These are phyloP conservation scores for Limnanthes douglasii DNA, from an alignment of 345 rosid species.

Conservation along the genomic window DNA sequence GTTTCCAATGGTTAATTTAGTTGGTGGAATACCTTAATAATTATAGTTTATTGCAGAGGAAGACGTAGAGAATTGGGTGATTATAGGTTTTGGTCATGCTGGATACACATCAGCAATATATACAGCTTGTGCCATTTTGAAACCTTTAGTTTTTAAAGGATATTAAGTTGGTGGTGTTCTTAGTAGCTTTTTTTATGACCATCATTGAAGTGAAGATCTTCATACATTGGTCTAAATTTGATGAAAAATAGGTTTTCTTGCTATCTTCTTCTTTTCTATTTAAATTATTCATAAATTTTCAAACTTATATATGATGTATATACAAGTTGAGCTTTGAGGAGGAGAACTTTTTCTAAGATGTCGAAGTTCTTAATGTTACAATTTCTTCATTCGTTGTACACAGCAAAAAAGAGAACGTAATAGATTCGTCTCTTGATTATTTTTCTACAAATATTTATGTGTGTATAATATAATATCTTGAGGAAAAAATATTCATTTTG, in stretches of 20 bases:
- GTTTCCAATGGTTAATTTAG: neutral
- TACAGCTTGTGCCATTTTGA: constrained; percentile 97
- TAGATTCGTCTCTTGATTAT: constrained; percentile 10
- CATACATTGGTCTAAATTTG: constrained; percentile 92
- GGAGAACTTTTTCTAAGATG: constrained; percentile 90
- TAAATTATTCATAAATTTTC: neutral
- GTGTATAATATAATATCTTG: too few relatives aligned
- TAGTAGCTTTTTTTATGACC: constrained; percentile 94
- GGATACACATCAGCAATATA: constrained; percentile 96
- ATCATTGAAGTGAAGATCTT: constrained; percentile 97
- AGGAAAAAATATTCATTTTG: too few relatives aligned
- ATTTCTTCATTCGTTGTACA: constrained; percentile 57
- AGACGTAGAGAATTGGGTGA: constrained; percentile 74
- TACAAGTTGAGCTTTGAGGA: constrained; percentile 98
- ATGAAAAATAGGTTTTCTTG: constrained; percentile 86
- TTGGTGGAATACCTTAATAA: neutral
- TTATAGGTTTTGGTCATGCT: constrained; percentile 94
- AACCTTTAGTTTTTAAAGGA: constrained; percentile 92
- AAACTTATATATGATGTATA: constrained; percentile 47
- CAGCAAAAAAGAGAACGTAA: constrained; percentile 84
- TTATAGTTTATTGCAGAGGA: constrained; percentile 27
- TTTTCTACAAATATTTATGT: too few relatives aligned
- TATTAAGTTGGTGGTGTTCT: constrained; percentile 96
- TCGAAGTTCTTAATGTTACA: constrained; percentile 58
- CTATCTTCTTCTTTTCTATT: constrained; percentile 2